Evolutionary conservation across 2,329 filamentous ascomycete genomes (phyloP).

Genomic region (Aspergillus sp.): DNA sequence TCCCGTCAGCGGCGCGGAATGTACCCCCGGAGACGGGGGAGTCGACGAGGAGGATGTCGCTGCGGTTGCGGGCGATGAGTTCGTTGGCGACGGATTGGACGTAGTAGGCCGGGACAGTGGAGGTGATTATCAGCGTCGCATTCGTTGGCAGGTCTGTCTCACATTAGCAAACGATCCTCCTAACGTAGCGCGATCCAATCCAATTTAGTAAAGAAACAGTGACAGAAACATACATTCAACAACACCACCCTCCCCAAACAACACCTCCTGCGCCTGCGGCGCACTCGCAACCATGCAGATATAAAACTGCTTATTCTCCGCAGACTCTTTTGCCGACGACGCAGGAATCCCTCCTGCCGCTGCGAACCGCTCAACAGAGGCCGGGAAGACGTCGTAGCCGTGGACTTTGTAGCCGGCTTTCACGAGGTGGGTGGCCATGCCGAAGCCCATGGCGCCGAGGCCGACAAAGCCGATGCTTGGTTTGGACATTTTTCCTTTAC

Average conservation of each 20-base stretch:
- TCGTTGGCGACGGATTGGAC: constrained; percentile 54
- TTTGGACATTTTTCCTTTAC: constrained; percentile 30
- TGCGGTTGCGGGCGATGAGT: constrained; percentile 49
- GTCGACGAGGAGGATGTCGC: constrained; percentile 63
- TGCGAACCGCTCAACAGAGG: constrained; percentile 60
- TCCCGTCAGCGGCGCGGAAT: constrained; percentile 61
- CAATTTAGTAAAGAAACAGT: not conserved
- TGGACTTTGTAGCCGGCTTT: constrained; percentile 60
- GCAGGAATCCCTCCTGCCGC: constrained; percentile 56
- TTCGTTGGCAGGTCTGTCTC: constrained; percentile 45
- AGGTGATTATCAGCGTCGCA: constrained; percentile 60
- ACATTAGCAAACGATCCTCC: constrained; percentile 8
- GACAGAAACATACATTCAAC: constrained; percentile 16
- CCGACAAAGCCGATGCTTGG: constrained; percentile 60
- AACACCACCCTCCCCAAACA: constrained; percentile 55
- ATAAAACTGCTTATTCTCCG: constrained; percentile 53
- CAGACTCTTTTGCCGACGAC: constrained; percentile 55
- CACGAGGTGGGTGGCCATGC: constrained; percentile 70
- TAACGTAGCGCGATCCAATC: not conserved
- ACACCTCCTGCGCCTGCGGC: constrained; percentile 58
- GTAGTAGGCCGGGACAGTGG: constrained; percentile 63
- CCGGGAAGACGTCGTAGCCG: constrained; percentile 64
- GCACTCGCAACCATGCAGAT: constrained; percentile 72
- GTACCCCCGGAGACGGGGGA: constrained; percentile 67
- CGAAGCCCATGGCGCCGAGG: constrained; percentile 75